These are phyloP conservation scores for Heliamphora pulchella DNA, from an alignment of 179 eudicot species.

Conservation along the genomic window DNA sequence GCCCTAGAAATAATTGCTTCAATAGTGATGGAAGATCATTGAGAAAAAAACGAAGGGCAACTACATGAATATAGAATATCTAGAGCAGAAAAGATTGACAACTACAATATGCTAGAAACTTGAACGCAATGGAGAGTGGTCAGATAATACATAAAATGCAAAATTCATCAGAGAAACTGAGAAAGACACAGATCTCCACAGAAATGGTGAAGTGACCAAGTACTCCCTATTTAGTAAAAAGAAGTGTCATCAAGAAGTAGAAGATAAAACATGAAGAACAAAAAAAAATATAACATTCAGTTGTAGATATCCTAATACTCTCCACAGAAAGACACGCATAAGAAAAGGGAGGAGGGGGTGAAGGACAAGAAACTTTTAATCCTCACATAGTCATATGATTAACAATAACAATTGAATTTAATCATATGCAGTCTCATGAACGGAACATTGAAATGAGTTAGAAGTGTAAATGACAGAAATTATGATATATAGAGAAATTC, in stretches of 20 bases:
- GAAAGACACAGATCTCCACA: neutral
- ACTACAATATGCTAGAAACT: neutral
- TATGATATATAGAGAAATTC: neutral
- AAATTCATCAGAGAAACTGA: conserved; percentile 2
- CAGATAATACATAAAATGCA: neutral
- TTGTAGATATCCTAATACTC: neutral
- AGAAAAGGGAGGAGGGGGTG: neutral
- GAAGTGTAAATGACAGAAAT: too few relatives aligned
- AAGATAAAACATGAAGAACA: neutral
- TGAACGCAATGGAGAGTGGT: conserved; percentile 1
- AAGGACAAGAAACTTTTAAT: neutral
- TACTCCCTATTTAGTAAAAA: neutral
- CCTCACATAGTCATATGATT: neutral
- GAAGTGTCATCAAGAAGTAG: neutral
- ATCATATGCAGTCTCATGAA: neutral
- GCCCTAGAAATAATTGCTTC: neutral
- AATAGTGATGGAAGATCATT: neutral
- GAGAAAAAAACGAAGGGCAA: neutral
- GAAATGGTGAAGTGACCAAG: neutral
- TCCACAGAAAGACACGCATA: neutral
- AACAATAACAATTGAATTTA: neutral
- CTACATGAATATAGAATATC: neutral
- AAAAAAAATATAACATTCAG: neutral
- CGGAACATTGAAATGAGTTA: neutral
- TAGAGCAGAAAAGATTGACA: neutral